Base-by-base conservation (phyloP, 2,329 filamentous ascomycete species). In the Fusarium tuaranense region DNA sequence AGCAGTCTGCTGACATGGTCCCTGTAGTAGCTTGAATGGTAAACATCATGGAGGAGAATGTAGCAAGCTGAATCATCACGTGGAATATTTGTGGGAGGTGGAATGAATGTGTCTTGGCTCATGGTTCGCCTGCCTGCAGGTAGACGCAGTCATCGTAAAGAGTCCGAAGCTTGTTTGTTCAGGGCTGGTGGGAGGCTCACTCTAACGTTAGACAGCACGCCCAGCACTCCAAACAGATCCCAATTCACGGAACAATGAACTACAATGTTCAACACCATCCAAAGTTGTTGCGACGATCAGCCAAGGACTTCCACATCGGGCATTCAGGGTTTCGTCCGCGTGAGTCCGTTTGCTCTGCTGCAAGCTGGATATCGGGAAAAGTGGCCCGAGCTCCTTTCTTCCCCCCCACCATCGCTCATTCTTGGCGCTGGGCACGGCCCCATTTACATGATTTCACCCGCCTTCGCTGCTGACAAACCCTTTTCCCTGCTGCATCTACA, bases 391-490 rank as follows among this genome's bases (percentile, higher is more conserved):
- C 65, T 75, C 70, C 64, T 38, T 68, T 30, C 69, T 44, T 32
- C 16, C 30, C 58, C 38, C 41, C 22, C 58, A 27, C 59, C 48
- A 27, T 53, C 22, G 20, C 60, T 32, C 62, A 25, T 65, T 53
- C 63, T 55, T 44, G 38, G 51, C 60, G 27, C 34, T 34, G 27
- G 53, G 41, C 53, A 22, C 41, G 44, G 53, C 55, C 20, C 48
- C 67, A 55, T 46, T 59, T 53, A 68, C 41, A 41, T 64, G 57
- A 63, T 63, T 67, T 51, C 61, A 46, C 46, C 53, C 55, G 44
- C 48, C 39, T 32, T 70, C 46, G 38, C 67, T 77, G 77, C 77
- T 79, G 77, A 79, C 77, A 79, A 79, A 79, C 73, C 77, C 70
- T 68, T 73, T 74, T 72, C 57, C 55, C 68, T 72, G 39, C 60